phyloP scores from a whole-genome alignment of 2,329 filamentous ascomycete species.

The Tolypocladium paradoxum region DNA sequence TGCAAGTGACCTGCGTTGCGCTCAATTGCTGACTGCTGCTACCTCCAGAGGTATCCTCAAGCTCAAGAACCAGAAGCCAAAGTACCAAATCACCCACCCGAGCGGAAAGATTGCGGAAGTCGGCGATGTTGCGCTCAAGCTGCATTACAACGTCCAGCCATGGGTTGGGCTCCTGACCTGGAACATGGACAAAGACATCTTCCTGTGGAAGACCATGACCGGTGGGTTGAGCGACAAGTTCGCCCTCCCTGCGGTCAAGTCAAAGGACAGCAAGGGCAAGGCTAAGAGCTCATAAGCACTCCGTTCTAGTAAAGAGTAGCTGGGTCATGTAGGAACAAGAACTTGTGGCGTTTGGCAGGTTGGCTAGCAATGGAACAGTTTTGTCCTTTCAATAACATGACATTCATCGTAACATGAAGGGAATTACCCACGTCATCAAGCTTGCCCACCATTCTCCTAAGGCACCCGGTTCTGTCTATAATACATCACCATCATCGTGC shows the following conservation, averaged over 20 bases:
- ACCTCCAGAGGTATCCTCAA: conserved; percentile 55
- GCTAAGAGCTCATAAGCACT: not conserved
- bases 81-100: conserved; percentile 95
- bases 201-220: conserved; percentile 53
- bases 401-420: not conserved
- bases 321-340: conserved; percentile 1
- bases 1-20: not conserved
- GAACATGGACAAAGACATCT: conserved; percentile 50
- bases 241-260: conserved; percentile 54
- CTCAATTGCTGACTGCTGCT: not conserved
- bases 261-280: conserved; percentile 29
- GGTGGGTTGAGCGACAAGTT: conserved; percentile 57
- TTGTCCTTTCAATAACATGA: not conserved
- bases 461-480: not conserved
- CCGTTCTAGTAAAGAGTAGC: not conserved
- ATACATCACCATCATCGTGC: not conserved
- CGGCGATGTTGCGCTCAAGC: conserved; percentile 62
- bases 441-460: not conserved
- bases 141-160: conserved; percentile 96
- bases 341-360: conserved; percentile 9
- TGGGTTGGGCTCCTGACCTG: conserved; percentile 88
- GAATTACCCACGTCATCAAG: not conserved
- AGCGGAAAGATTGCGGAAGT: conserved; percentile 65
- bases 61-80: conserved; percentile 77
- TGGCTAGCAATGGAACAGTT: conserved; percentile 1